Evolutionary conservation across 2,329 filamentous ascomycete species (phyloP).

Genomic region (Tolypocladium amazonense): DNA sequence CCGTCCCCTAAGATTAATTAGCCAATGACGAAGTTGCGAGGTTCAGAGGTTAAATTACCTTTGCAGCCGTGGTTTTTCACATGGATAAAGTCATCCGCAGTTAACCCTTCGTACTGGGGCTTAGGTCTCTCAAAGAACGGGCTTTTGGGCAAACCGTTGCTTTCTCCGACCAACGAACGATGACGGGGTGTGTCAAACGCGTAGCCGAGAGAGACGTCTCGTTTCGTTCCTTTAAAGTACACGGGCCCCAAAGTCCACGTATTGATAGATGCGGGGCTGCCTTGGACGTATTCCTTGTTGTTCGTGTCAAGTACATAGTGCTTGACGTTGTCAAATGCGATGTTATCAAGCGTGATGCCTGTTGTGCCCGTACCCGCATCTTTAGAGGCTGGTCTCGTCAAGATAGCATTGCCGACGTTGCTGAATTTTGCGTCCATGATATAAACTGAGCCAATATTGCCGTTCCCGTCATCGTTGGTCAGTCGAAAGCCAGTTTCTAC

Average conservation of each 20-base stretch:
- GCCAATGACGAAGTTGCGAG: too few species aligned
- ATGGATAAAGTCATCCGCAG: neutral
- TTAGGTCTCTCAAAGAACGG: neutral
- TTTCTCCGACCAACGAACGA: too few species aligned
- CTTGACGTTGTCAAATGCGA: neutral
- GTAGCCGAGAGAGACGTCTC: too few species aligned
- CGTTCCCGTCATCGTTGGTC: neutral
- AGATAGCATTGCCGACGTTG: neutral
- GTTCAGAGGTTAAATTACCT: too few species aligned
- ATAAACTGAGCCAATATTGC: neutral
- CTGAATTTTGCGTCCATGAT: neutral
- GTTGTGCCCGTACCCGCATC: neutral
- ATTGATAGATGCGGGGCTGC: too few species aligned
- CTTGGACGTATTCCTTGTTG: too few species aligned
- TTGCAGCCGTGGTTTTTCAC: too few species aligned
- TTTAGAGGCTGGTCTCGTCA: neutral
- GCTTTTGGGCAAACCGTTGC: neutral
- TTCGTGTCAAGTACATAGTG: too few species aligned
- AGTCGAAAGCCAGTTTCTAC: neutral
- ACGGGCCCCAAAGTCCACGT: too few species aligned
- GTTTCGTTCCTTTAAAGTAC: too few species aligned
- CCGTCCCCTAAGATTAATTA: neutral
- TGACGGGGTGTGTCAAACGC: too few species aligned
- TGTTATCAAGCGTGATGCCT: neutral
- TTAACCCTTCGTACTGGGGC: neutral